Percentiles rank a stretch among this genome's conserved stretches.
Evolutionary conservation across 108 stramenopile species (phyloP).

Genomic region (Cyclotella kingstonii): DNA sequence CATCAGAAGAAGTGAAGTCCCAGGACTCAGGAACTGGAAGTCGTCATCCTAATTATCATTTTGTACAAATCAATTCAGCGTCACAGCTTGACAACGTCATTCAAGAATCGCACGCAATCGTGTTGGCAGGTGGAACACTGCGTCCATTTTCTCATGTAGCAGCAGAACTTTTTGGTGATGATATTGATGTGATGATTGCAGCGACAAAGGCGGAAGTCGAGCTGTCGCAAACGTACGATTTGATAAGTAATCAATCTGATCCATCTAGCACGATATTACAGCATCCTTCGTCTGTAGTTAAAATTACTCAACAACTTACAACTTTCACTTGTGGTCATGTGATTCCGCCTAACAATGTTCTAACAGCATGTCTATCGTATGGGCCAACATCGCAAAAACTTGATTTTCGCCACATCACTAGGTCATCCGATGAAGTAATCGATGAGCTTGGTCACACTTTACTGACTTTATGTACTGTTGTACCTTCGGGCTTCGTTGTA

Average conservation of each 20-base stretch:
- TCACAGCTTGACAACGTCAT: slow-evolving; percentile 75
- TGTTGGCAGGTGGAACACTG: slow-evolving; percentile 97
- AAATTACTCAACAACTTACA: slow-evolving; percentile 43
- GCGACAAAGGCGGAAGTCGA: slow-evolving; percentile 45
- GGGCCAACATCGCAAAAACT: slow-evolving; percentile 59
- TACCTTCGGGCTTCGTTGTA: slow-evolving; percentile 91
- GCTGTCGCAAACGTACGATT: slow-evolving; percentile 19
- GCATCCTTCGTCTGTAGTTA: slow-evolving; percentile 19
- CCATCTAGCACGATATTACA: not conserved
- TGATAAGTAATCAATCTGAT: not conserved
- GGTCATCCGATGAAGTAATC: slow-evolving; percentile 47
- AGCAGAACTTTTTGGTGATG: slow-evolving; percentile 78
- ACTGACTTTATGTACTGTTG: slow-evolving; percentile 56
- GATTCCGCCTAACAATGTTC: slow-evolving; percentile 57
- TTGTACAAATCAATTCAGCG: slow-evolving; percentile 88
- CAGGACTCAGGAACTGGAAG: slow-evolving; percentile 6
- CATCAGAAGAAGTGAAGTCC: slow-evolving; percentile 14
- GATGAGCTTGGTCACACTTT: slow-evolving; percentile 85
- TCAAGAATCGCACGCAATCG: slow-evolving; percentile 82
- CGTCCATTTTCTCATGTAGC: slow-evolving; percentile 88
- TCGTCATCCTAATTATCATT: slow-evolving; percentile 50
- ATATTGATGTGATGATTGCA: slow-evolving; percentile 36
- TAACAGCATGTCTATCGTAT: slow-evolving; percentile 19
- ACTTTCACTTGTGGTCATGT: slow-evolving; percentile 97
- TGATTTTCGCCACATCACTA: slow-evolving; percentile 83